Evolutionary conservation across 2,329 filamentous ascomycete species (phyloP).

Genomic region (Fusarium sp.): DNA sequence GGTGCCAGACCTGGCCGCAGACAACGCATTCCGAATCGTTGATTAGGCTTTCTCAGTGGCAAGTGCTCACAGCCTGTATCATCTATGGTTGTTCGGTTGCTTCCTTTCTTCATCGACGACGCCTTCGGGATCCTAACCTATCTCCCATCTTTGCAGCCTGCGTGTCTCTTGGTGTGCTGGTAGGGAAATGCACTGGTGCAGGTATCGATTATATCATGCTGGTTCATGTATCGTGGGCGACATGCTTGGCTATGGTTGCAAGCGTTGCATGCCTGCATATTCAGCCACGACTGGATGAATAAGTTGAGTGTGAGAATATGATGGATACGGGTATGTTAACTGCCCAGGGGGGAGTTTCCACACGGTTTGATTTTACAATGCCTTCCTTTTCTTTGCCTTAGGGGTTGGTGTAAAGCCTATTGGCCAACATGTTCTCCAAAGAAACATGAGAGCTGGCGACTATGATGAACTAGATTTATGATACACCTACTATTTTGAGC

Average conservation of each 20-base stretch:
- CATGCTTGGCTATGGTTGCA: constrained; percentile 43
- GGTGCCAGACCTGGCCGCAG: constrained; percentile 32
- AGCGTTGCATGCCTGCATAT: constrained; percentile 30
- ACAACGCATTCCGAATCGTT: constrained; percentile 22
- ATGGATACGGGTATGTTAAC: constrained; percentile 9
- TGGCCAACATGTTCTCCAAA: not conserved
- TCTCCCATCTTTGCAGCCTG: constrained; percentile 36
- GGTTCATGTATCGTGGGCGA: constrained; percentile 45
- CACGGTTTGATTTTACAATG: not conserved
- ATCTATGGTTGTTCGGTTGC: constrained; percentile 43
- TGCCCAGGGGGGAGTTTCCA: not conserved
- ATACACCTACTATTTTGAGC: not conserved
- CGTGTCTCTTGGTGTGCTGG: constrained; percentile 31
- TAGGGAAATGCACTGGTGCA: constrained; percentile 36
- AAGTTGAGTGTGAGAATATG: not conserved
- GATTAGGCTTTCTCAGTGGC: constrained; percentile 35
- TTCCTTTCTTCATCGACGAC: constrained; percentile 43
- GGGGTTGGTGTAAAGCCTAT: not conserved
- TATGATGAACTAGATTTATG: not conserved
- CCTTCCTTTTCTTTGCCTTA: not conserved
- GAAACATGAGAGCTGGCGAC: not conserved
- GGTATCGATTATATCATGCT: constrained; percentile 40
- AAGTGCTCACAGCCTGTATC: constrained; percentile 40
- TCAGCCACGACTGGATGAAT: constrained; percentile 15
- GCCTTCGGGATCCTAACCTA: constrained; percentile 32